Base-by-base conservation (phyloP, 352 stramenopile species). In the Pythium aquatile region DNA sequence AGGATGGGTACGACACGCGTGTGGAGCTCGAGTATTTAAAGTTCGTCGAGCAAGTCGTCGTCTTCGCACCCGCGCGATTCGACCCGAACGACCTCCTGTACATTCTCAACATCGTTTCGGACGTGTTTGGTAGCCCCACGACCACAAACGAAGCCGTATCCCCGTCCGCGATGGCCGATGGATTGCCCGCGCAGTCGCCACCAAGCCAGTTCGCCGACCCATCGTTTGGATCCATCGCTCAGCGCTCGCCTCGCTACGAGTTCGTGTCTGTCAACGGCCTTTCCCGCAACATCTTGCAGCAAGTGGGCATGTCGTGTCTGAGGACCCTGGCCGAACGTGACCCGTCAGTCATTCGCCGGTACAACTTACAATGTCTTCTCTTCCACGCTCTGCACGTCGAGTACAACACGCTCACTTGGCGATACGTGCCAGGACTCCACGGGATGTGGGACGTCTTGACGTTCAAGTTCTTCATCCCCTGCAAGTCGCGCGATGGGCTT, bases 21-120 rank as follows among this genome's bases (percentile, higher is more conserved):
- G 68, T 94, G 4, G 84, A 94, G 54, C 71, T 91, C 20, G 84
- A 93, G 59, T 93, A 85, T 51, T 77, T 93, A 37, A 84, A 81
- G 51, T 94, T 93, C 30, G 62, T 94, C 35, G 82, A 94, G 65
- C 87, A 96, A 77, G 70, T 96, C 5, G 81, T 93, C 1, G 81
- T 94, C 37, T 92, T 94, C 55, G 82, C 82, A 26, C 87, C 87
- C 0, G 71, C 71, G 10, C 73, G 79, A 17, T 90, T 94, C 48
- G 79, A 80, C 39, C 62, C 56, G 28, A 65, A 52, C 30, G 78
- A 93, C 63, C 71, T 93, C 42, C 61, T 61, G 51, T 87, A 88
- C 54, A 83, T 90, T 46, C 72, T 93, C 5, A 69, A 69, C 24
- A 75, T 89, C 46, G 55, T 90, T 17, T 88, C 82, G 1, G 82